These are phyloP conservation scores for Irpex sp. DNA, from an alignment of 1,284 basidiomycete genomes.

Conservation along the genomic window DNA sequence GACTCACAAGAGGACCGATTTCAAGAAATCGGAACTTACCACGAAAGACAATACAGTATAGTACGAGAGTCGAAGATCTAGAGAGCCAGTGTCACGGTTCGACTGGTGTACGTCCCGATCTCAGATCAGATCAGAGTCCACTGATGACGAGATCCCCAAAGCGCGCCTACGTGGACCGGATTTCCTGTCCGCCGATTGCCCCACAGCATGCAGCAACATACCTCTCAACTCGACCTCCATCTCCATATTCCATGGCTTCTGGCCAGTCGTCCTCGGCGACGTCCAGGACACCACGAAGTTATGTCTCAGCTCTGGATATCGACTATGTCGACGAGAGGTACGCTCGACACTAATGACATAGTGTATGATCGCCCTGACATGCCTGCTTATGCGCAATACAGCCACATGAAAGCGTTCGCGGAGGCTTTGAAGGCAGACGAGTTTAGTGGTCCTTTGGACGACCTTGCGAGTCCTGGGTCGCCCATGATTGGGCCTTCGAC, in stretches of 20 bases:
- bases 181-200: not conserved
- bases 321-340: constrained; percentile 74
- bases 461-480: constrained; percentile 31
- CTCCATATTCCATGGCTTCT: constrained; percentile 1
- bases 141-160: not conserved
- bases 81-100: too few relatives aligned
- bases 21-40: too few relatives aligned
- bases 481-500: constrained; percentile 29
- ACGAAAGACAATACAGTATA: too few relatives aligned
- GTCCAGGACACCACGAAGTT: not conserved
- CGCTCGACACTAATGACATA: not conserved
- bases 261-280: not conserved
- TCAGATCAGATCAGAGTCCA: not conserved
- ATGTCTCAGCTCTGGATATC: constrained; percentile 24
- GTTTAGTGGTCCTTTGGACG: constrained; percentile 27
- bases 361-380: too few relatives aligned
- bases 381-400: constrained; percentile 21
- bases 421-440: constrained; percentile 63
- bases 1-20: too few relatives aligned
- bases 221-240: not conserved
- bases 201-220: not conserved
- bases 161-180: too few relatives aligned
- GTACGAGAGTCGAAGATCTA: too few relatives aligned
- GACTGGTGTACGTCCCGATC: too few relatives aligned
- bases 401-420: constrained; percentile 69